Percentiles rank a stretch among this genome's conserved stretches.
Conservation (phyloP, 2,329 filamentous ascomycete genomes). For the Colletotrichum spaethianum region DNA sequence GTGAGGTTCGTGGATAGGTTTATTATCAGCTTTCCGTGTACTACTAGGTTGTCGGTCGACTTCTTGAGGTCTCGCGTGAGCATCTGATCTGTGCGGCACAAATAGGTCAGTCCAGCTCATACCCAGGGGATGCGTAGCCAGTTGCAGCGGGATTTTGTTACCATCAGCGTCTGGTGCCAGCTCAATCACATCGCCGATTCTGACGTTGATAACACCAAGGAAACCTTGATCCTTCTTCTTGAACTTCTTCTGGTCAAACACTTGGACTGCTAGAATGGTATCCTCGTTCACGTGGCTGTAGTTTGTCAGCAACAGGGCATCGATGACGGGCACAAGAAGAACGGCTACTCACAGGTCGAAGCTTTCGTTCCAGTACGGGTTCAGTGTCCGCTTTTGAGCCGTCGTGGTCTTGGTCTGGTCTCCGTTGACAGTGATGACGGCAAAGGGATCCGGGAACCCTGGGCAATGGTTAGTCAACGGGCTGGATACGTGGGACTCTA, state of each 20-base stretch:
- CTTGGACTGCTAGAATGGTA: conserved; percentile 96
- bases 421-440: conserved; percentile 95
- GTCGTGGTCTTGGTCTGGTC: conserved; percentile 99
- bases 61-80: conserved; percentile 97
- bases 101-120: conserved; percentile 48
- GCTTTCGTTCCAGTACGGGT: conserved; percentile 99
- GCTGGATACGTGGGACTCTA: background rate
- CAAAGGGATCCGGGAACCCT: conserved; percentile 99
- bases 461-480: conserved; percentile 46
- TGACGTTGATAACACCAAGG: conserved; percentile 96
- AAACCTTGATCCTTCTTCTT: conserved; percentile 99
- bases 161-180: conserved; percentile 91
- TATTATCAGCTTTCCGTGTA: conserved; percentile 97
- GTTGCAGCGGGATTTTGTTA: conserved; percentile 61
- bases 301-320: conserved; percentile 24
- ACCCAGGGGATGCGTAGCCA: conserved; percentile 26
- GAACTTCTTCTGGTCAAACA: conserved; percentile 99
- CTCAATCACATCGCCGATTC: conserved; percentile 94
- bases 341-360: conserved; percentile 88
- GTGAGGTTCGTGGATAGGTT: conserved; percentile 94
- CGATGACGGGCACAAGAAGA: conserved; percentile 42
- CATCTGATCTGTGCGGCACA: conserved; percentile 86
- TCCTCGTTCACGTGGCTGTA: conserved; percentile 90
- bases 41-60: conserved; percentile 96
- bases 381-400: conserved; percentile 96